Evolutionary conservation across 768 basidiomycete genomes (phyloP), one percentile per base, ranked within the genome.

Genomic region (Macrolepiota dolichaula): DNA sequence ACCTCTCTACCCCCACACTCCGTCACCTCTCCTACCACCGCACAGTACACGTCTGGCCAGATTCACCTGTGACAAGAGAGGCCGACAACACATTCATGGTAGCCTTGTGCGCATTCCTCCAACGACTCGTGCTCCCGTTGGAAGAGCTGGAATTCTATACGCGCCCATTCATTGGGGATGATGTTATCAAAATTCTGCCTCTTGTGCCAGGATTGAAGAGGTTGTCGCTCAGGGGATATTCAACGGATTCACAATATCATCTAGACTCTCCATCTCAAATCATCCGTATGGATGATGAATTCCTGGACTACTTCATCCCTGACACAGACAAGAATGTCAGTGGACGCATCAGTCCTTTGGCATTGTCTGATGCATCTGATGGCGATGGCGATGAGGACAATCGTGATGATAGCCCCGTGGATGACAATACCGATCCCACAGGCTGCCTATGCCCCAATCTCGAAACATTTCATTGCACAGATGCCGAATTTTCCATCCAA

Each of bases 181-280:
- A n/a, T 19, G 47, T 38, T 5, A 19, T 36, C n/a, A 38, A 51
- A 1, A 38, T 58, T 13, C 13, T 58, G n/a, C 32, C 47, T 51
- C 47, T 58, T 3, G 22, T 58, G 19, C 57, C 46, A 15, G 49
- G 25, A 10, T 37, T 58, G 29, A 58, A 58, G 36, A 36, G 57
- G 11, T 13, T 49, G 47, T 3, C 25, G 12, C 15, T 49, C 11
- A 24, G 19, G n/a, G 47, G 22, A 22, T 22, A 12, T n/a, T 19
- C 19, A n/a, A 17, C 25, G 25, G 22, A 25, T 12, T 19, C 12
- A 13, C 4, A n/a, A 17, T 19, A 44, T 2, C 29, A 32, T 32
- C 29, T 32, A 7, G 17, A 17, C n/a, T n/a, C 42, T 4, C 19
- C 19, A 22, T 27, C 47, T 32, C 29, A 3, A 24, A 15, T 22